Conservation (phyloP, 768 basidiomycete genomes). For the Tubosaeta sp. region DNA sequence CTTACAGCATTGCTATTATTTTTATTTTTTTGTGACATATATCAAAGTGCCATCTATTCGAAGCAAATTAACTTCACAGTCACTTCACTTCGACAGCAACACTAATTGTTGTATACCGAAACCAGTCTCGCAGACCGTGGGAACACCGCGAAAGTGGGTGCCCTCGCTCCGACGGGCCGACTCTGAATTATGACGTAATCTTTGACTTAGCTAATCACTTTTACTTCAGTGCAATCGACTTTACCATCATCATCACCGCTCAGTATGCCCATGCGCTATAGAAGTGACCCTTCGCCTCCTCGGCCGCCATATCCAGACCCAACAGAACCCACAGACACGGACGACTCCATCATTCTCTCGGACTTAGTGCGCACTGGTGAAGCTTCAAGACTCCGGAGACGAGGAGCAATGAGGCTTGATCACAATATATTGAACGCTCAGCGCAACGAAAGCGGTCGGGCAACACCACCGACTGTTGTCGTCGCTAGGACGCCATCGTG, state of each 20-base stretch:
- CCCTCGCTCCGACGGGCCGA: no score
- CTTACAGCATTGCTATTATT: no score
- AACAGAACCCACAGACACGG: conserved; percentile 44
- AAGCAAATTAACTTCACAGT: no score
- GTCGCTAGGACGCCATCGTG: conserved; percentile 30
- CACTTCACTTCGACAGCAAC: no score
- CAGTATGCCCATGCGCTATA: conserved; percentile 32
- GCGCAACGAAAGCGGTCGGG: conserved; percentile 24
- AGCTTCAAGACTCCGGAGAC: conserved; percentile 65
- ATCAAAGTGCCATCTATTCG: no score
- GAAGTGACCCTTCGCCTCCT: conserved; percentile 11
- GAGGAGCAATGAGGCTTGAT: conserved; percentile 69
- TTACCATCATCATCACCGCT: conserved; percentile 22
- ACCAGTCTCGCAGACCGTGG: no score
- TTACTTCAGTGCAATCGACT: neutral
- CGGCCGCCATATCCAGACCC: conserved; percentile 13
- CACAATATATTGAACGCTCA: conserved; percentile 30
- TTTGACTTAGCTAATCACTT: conserved; percentile 12
- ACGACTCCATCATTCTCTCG: conserved; percentile 67
- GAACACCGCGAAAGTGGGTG: no score
- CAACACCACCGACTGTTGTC: conserved; percentile 26
- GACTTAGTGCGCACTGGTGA: conserved; percentile 73
- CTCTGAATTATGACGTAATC: neutral
- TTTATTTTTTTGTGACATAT: no score
- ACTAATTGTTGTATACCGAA: no score